These are phyloP conservation scores for Crotalaria pallida DNA, from an alignment of 306 rosid genomes.

Conservation along the genomic window DNA sequence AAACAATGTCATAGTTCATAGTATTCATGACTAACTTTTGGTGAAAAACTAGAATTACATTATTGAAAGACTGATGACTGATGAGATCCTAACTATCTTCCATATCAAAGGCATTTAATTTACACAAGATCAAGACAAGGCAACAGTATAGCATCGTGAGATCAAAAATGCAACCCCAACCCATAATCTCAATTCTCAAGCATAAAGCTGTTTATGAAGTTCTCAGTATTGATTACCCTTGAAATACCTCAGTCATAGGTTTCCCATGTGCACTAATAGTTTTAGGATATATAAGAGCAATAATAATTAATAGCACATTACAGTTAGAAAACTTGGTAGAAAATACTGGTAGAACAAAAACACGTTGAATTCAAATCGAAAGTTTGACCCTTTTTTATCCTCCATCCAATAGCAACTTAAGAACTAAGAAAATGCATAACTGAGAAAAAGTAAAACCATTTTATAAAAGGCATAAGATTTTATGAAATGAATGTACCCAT, in stretches of 20 bases:
- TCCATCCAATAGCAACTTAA: neutral
- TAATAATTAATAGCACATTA: neutral
- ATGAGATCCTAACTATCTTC: slow-evolving; percentile 1
- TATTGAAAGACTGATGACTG: neutral
- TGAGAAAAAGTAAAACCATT: neutral
- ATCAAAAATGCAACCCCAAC: slow-evolving; percentile 6
- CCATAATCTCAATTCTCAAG: neutral
- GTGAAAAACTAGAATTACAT: neutral
- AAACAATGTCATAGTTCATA: slow-evolving; percentile 17
- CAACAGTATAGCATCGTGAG: slow-evolving; percentile 4
- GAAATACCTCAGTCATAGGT: slow-evolving; percentile 6
- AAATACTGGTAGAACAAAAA: neutral
- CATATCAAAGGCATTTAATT: neutral
- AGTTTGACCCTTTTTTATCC: neutral
- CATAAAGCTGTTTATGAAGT: neutral
- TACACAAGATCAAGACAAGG: slow-evolving; percentile 5
- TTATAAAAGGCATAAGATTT: too few species aligned
- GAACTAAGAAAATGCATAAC: neutral
- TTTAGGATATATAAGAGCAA: slow-evolving; percentile 4
- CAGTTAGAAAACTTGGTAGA: neutral
- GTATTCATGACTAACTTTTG: slow-evolving; percentile 5
- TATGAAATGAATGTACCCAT: too few species aligned
- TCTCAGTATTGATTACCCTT: neutral
- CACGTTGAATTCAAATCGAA: neutral
- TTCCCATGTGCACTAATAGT: neutral